Conservation (phyloP, 2,329 filamentous ascomycete species). For the Hypoxylon sp. region DNA sequence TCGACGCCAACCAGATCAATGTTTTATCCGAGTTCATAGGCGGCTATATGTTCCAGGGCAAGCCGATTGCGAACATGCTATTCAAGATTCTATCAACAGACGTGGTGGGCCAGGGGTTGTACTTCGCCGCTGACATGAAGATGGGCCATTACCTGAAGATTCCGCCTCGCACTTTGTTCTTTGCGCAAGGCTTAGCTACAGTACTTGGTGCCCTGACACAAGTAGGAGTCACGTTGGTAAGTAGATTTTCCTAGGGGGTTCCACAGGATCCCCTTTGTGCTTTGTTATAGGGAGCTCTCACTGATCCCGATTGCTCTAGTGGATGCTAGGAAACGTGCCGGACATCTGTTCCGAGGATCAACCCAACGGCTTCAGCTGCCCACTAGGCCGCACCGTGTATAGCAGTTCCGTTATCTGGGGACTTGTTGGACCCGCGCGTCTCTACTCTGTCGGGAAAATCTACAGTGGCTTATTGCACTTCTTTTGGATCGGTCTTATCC, state of each 20-base stretch:
- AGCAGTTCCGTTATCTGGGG: slow-evolving; percentile 65
- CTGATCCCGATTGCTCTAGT: slow-evolving; percentile 33
- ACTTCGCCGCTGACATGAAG: slow-evolving; percentile 64
- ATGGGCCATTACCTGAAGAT: slow-evolving; percentile 66
- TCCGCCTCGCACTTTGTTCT: slow-evolving; percentile 61
- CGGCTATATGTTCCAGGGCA: slow-evolving; percentile 61
- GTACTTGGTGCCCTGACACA: slow-evolving; percentile 62
- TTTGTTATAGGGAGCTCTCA: neutral
- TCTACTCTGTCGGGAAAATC: slow-evolving; percentile 62
- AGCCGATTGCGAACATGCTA: slow-evolving; percentile 61
- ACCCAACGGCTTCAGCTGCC: slow-evolving; percentile 62
- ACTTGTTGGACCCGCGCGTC: slow-evolving; percentile 62
- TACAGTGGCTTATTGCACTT: slow-evolving; percentile 63
- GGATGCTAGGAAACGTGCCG: slow-evolving; percentile 56
- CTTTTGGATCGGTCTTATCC: slow-evolving; percentile 62
- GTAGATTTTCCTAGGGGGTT: neutral
- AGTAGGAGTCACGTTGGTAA: slow-evolving; percentile 51
- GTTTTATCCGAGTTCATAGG: slow-evolving; percentile 63
- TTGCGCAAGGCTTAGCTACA: slow-evolving; percentile 62
- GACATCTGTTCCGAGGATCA: slow-evolving; percentile 58
- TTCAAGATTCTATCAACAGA: slow-evolving; percentile 60
- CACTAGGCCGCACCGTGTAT: slow-evolving; percentile 62
- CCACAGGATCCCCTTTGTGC: neutral
- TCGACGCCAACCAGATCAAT: slow-evolving; percentile 63
- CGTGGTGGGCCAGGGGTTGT: slow-evolving; percentile 59